phyloP scores from a whole-genome alignment of 2,329 filamentous ascomycete species.

The Pyrenophora graminea region DNA sequence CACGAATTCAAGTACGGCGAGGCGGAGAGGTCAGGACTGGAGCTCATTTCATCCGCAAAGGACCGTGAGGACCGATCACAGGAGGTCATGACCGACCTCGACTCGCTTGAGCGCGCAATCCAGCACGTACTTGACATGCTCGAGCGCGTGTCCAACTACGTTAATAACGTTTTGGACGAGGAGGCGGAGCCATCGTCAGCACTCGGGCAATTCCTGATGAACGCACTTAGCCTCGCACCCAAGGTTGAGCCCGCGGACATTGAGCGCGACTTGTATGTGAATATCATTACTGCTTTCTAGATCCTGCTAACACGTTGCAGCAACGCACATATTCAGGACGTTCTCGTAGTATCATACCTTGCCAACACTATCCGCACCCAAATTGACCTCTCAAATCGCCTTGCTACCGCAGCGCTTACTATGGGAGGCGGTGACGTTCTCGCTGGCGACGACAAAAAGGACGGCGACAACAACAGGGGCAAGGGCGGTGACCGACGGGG shows the following conservation, averaged over 20 bases:
- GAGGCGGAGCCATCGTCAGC: slow-evolving; percentile 87
- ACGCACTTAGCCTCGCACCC: slow-evolving; percentile 86
- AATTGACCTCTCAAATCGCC: slow-evolving; percentile 94
- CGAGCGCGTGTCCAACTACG: slow-evolving; percentile 88
- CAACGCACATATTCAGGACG: slow-evolving; percentile 99
- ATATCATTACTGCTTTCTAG: not conserved
- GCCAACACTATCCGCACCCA: slow-evolving; percentile 99
- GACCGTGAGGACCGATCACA: slow-evolving; percentile 75
- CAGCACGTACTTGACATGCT: slow-evolving; percentile 88
- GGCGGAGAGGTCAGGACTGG: slow-evolving; percentile 74
- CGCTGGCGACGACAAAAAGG: slow-evolving; percentile 40
- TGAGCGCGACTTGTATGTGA: slow-evolving; percentile 83
- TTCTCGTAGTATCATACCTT: slow-evolving; percentile 96
- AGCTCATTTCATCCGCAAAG: slow-evolving; percentile 81
- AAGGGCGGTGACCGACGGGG: slow-evolving; percentile 39
- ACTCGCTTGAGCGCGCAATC: slow-evolving; percentile 81
- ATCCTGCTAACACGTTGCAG: slow-evolving; percentile 48
- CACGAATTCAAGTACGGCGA: slow-evolving; percentile 92
- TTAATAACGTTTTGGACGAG: slow-evolving; percentile 92
- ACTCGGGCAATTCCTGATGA: slow-evolving; percentile 92
- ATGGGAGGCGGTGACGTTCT: slow-evolving; percentile 50
- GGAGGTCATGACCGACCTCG: slow-evolving; percentile 82
- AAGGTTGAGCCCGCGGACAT: slow-evolving; percentile 92
- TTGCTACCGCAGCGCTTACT: slow-evolving; percentile 68
- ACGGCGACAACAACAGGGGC: slow-evolving; percentile 39